Base-by-base conservation (phyloP, 2,329 filamentous ascomycete species). In the Cladosporium sp. region DNA sequence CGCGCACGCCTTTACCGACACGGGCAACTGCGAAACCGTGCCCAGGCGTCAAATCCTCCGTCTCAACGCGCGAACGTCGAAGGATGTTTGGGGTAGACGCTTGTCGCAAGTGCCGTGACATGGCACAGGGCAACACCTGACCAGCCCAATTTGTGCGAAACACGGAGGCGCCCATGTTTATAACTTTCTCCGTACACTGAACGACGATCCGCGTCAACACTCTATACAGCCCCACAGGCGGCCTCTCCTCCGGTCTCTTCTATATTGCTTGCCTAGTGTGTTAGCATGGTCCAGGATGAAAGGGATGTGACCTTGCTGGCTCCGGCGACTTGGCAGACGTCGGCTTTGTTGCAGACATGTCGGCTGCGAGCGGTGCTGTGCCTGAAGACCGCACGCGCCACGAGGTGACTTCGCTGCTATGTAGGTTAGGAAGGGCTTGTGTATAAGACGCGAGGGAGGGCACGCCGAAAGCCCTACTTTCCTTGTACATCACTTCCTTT, bases 111-210 rank as follows among this genome's bases (percentile, higher is more conserved):
- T 56, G 61, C 50, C 61, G 61, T 31, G 50, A 23, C 61, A 35
- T 44, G 18, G 50, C 49, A 18, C 61, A 46, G 35, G 35, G 23
- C 33, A 44, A 16, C 33, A 23, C 44, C 5, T 35, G 59, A 62
- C 11, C 44, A 35, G 31, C 18, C 10, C 23, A 33, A 37, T 63
- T 49, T 56, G 35, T 10, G 29, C 37, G 61, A 63, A 63, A 63
- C 61, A 46, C 61, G 61, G 61, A 63, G 61, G 12, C 50, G n/a
- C 29, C 61, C 50, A 26, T 33, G 37, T 56, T 21, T 10, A 62
- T 44, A 3, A 40, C 33, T 28, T 31, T 18, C 35, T 53, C 61
- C 61, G 61, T 46, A 18, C 50, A 21, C 16, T n/a, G 26, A 18
- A 26, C 33, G 12, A 63, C 12, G 61, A 63, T 63, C 50, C 26